Evolutionary conservation across 352 stramenopile genomes (phyloP).

Genomic region (Globisporangium apiculatum): DNA sequence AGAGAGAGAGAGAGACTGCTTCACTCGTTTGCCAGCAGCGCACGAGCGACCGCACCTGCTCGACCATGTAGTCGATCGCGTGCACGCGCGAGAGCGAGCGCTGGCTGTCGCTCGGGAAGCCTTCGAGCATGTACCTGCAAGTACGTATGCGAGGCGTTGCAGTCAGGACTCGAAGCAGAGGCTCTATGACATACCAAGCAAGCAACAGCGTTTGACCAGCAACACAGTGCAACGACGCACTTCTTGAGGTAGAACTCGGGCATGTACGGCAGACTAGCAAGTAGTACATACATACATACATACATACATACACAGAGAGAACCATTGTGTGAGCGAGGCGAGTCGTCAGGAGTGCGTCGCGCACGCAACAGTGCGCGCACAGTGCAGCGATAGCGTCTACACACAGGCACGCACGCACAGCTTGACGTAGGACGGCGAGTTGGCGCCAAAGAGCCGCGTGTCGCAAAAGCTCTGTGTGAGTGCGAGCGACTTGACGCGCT

Average conservation of each 20-base stretch:
- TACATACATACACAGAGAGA: background rate
- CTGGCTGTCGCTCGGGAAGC: conserved; percentile 30
- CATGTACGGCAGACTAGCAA: conserved; percentile 46
- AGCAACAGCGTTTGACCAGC: background rate
- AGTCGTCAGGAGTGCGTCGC: no score
- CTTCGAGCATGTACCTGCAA: conserved; percentile 45
- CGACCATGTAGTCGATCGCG: conserved; percentile 61
- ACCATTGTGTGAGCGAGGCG: background rate
- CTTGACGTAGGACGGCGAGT: conserved; percentile 32
- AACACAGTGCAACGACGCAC: conserved; percentile 13
- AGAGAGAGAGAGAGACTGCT: background rate
- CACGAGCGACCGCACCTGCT: conserved; percentile 27
- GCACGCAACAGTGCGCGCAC: no score
- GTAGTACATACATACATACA: background rate
- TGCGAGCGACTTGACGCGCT: conserved; percentile 45
- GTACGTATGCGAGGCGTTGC: background rate
- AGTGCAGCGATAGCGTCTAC: no score
- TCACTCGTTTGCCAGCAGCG: background rate
- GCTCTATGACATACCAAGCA: background rate
- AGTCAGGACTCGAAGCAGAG: background rate
- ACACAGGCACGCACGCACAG: conserved; percentile 23
- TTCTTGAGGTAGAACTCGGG: conserved; percentile 72
- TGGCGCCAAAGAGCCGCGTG: conserved; percentile 32
- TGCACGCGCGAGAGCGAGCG: conserved; percentile 19
- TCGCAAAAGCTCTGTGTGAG: conserved; percentile 68